phyloP scores from a whole-genome alignment of 2,329 filamentous ascomycete species.

The Apiospora malaysiana region DNA sequence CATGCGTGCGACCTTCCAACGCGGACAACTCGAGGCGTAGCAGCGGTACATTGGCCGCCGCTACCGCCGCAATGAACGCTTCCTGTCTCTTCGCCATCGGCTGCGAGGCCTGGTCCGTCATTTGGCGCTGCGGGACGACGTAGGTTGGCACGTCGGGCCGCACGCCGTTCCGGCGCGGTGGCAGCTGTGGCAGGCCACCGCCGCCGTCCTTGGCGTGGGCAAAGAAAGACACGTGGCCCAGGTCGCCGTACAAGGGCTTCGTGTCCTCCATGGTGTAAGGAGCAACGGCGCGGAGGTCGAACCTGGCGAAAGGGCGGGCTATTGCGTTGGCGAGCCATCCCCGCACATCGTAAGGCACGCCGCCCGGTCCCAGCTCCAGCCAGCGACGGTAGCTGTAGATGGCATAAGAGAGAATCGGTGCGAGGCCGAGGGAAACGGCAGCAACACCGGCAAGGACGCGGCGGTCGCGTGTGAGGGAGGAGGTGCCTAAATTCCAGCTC shows the following conservation, averaged over 20 bases:
- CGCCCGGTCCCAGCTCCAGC: conserved; percentile 50
- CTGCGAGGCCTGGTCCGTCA: conserved; percentile 30
- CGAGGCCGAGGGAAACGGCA: conserved; percentile 4
- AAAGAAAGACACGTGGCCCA: conserved; percentile 34
- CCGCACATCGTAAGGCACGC: conserved; percentile 47
- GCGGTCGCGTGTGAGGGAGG: neutral
- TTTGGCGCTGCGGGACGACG: conserved; percentile 48
- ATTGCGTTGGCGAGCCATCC: conserved; percentile 48
- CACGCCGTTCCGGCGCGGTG: conserved; percentile 26
- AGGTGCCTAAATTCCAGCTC: neutral
- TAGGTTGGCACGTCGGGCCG: conserved; percentile 43
- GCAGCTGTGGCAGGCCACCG: neutral
- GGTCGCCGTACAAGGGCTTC: conserved; percentile 34
- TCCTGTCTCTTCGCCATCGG: conserved; percentile 31
- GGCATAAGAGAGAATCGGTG: conserved; percentile 33
- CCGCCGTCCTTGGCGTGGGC: neutral
- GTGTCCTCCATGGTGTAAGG: conserved; percentile 33
- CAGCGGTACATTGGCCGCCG: conserved; percentile 35
- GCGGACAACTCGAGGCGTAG: conserved; percentile 36
- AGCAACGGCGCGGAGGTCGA: conserved; percentile 40
- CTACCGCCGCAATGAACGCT: conserved; percentile 34
- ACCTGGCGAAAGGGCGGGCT: conserved; percentile 40
- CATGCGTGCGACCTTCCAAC: conserved; percentile 41
- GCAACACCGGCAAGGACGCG: neutral
- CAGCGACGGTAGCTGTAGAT: conserved; percentile 45